Percentiles rank a stretch among this genome's conserved stretches.
These are phyloP conservation scores for Penicillium lagena DNA, from an alignment of 495 filamentous ascomycete species.

Conservation along the genomic window DNA sequence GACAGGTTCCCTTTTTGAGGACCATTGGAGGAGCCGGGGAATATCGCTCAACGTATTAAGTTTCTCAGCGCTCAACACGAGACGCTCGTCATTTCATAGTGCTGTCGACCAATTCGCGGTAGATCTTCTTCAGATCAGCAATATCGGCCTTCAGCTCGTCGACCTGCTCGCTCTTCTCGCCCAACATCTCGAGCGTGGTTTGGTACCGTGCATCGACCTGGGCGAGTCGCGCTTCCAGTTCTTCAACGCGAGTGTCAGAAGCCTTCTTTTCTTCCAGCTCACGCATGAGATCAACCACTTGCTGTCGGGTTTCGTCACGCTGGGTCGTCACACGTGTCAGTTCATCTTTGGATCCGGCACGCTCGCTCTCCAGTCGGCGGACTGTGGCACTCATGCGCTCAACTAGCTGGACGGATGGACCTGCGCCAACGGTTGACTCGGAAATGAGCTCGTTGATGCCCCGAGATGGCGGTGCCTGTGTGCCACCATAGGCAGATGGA, in stretches of 20 bases:
- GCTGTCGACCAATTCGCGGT: slow-evolving; percentile 82
- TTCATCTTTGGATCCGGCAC: slow-evolving; percentile 79
- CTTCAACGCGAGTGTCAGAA: slow-evolving; percentile 51
- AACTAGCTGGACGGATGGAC: slow-evolving; percentile 90
- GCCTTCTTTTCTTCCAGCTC: slow-evolving; percentile 67
- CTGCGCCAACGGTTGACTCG: slow-evolving; percentile 79
- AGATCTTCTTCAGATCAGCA: slow-evolving; percentile 88
- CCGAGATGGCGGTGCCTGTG: slow-evolving; percentile 35
- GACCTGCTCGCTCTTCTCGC: slow-evolving; percentile 92
- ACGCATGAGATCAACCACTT: slow-evolving; percentile 82
- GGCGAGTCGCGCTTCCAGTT: slow-evolving; percentile 59
- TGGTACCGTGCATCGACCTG: slow-evolving; percentile 64
- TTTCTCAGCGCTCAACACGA: background rate
- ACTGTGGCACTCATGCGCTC: slow-evolving; percentile 95
- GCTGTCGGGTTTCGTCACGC: slow-evolving; percentile 82
- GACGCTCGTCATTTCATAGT: slow-evolving; percentile 55
- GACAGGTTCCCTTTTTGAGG: too few relatives aligned
- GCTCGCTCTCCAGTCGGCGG: slow-evolving; percentile 84
- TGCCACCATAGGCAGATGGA: slow-evolving; percentile 47
- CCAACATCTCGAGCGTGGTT: slow-evolving; percentile 88
- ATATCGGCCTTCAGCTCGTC: slow-evolving; percentile 88
- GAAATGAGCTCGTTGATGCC: slow-evolving; percentile 84
- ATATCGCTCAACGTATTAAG: too few relatives aligned
- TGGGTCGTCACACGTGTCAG: slow-evolving; percentile 70
- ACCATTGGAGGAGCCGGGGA: too few relatives aligned